Percentiles rank a stretch among this genome's conserved stretches.
Evolutionary conservation across 2,329 filamentous ascomycete species (phyloP).

Genomic region (Fusarium bactridioides): DNA sequence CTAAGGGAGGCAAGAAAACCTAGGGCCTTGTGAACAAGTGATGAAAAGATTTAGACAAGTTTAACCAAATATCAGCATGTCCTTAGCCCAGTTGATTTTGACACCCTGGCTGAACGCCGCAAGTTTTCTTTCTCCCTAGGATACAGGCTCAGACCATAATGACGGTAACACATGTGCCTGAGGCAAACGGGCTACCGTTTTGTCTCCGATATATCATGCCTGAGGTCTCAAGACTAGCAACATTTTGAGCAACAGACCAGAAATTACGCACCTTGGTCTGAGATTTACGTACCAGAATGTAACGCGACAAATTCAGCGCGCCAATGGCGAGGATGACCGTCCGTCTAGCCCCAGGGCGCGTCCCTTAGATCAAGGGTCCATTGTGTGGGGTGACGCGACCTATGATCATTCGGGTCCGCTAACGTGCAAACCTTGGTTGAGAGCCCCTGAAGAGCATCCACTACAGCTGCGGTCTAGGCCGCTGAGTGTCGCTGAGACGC

Average conservation of each 20-base stretch:
- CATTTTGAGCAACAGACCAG: not conserved
- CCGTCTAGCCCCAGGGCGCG: slow-evolving; percentile 10
- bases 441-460: slow-evolving; percentile 33
- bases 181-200: slow-evolving; percentile 38
- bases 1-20: not conserved
- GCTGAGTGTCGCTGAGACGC: slow-evolving; percentile 18
- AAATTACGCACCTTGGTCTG: slow-evolving; percentile 35
- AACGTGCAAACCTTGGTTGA: slow-evolving; percentile 1
- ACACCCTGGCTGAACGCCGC: not conserved
- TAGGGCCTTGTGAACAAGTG: accelerated
- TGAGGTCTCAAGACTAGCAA: slow-evolving; percentile 23
- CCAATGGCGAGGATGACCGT: slow-evolving; percentile 1
- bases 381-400: slow-evolving; percentile 30
- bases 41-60: not conserved
- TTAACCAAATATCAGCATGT: no score
- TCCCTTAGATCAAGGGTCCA: slow-evolving; percentile 32
- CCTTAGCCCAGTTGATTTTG: not conserved
- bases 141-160: slow-evolving; percentile 33
- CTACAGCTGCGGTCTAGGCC: slow-evolving; percentile 13
- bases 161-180: slow-evolving; percentile 39
- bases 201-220: slow-evolving; percentile 24
- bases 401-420: slow-evolving; percentile 7
- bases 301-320: slow-evolving; percentile 2
- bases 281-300: slow-evolving; percentile 32
- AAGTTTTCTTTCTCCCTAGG: not conserved